Conservation (phyloP, 305 asterid species). For the Striga hermonthica region DNA sequence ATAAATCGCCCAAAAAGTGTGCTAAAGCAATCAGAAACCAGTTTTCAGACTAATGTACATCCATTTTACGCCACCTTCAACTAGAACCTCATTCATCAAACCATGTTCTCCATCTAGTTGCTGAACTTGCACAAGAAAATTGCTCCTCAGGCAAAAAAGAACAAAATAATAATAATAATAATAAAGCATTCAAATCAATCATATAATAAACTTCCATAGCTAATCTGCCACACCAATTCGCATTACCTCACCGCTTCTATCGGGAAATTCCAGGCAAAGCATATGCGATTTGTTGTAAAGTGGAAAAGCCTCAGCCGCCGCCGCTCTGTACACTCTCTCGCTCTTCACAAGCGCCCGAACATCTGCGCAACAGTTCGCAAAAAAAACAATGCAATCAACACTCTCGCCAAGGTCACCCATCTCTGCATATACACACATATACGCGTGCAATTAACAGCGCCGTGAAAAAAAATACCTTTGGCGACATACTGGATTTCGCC, state of each 20-base stretch:
- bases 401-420: neutral
- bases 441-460: constrained; percentile 20
- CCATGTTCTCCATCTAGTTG: neutral
- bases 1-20: neutral
- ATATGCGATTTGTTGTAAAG: constrained; percentile 79
- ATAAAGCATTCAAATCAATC: constrained; percentile 19
- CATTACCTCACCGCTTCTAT: constrained; percentile 90
- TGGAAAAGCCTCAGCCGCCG: constrained; percentile 81
- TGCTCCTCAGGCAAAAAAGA: constrained; percentile 12
- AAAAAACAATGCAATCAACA: constrained; percentile 9
- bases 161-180: too few species aligned
- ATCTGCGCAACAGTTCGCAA: constrained; percentile 46
- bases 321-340: constrained; percentile 56
- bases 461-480: constrained; percentile 48
- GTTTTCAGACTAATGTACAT: constrained; percentile 22
- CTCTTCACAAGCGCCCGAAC: constrained; percentile 62
- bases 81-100: constrained; percentile 8
- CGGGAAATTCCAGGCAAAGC: constrained; percentile 82
- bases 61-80: constrained; percentile 15
- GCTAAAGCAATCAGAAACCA: neutral
- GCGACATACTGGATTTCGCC: constrained; percentile 94
- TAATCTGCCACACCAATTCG: constrained; percentile 14
- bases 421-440: neutral
- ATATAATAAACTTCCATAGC: constrained; percentile 7
- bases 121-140: constrained; percentile 6